Conservation (phyloP, 1,139 yeast genomes). For the Yamadazyma aaseri region DNA sequence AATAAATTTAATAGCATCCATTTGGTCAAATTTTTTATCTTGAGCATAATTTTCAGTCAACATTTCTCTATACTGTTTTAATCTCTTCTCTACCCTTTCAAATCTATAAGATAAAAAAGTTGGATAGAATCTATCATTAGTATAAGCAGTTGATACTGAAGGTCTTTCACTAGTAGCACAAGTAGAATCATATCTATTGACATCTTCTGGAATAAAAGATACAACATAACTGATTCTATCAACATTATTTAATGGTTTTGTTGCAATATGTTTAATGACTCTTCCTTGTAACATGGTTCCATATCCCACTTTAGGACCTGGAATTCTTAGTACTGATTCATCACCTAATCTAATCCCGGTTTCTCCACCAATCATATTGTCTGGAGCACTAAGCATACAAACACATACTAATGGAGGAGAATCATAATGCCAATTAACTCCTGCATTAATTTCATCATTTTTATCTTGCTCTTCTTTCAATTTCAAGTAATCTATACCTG, state of each 20-base stretch:
- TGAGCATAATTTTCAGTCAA: conserved; percentile 18
- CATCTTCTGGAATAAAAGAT: conserved; percentile 42
- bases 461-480: conserved; percentile 13
- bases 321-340: conserved; percentile 14
- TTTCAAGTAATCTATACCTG: conserved; percentile 9
- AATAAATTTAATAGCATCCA: conserved; percentile 22
- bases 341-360: conserved; percentile 30
- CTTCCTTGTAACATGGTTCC: conserved; percentile 51
- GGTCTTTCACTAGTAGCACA: conserved; percentile 43
- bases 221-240: conserved; percentile 40
- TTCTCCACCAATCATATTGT: conserved; percentile 34
- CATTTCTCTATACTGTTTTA: conserved; percentile 22
- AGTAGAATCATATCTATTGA: conserved; percentile 34
- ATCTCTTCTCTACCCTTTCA: conserved; percentile 30
- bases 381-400: conserved; percentile 31
- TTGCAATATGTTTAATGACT: conserved; percentile 20
- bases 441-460: conserved; percentile 11
- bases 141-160: conserved; percentile 30
- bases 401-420: conserved; percentile 34
- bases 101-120: conserved; percentile 43
- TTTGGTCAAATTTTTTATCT: conserved; percentile 35
- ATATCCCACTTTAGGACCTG: conserved; percentile 20
- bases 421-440: conserved; percentile 30
- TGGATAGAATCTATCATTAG: conserved; percentile 42
- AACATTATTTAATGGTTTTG: conserved; percentile 29